Base-by-base conservation (phyloP, 345 rosid species). In the Erucastrum elatum region DNA sequence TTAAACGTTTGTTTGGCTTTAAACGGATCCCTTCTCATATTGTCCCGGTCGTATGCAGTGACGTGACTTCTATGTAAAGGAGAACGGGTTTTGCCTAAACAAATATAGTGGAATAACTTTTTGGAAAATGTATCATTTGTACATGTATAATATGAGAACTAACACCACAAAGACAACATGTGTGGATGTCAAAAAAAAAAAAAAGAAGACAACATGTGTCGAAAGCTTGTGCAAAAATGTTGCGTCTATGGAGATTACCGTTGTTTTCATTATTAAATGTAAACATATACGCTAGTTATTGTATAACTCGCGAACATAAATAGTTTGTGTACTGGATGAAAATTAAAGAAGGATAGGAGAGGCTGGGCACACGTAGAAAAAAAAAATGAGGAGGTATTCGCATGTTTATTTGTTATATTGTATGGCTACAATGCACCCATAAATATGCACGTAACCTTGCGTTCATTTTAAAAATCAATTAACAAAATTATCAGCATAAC, bases 1-100 rank as follows among this genome's bases (percentile, higher is more conserved):
- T 75, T 80, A 68, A 64, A 56, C 55, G 16, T 64, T 53, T 31
- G 33, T 11, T 80, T 75, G 71, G 53, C 72, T 64, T 70, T 13
- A 75, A 80, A 80, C 68, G 79, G 53, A 10, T 51, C 58, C 16
- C 37, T 69, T 75, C 31, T 34, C 66, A 37, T 39, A 26, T 67
- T 67, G 65, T 67, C 15, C 56, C n/a, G 58, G 46, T 66, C 72
- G 56, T 79, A 73, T 73, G 55, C 34, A 44, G 9, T 68, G 75
- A 74, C 71, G 75, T 68, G 59, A 13, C 65, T 33, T 12, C 34
- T 49, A 9, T 3, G 59, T n/a, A 13, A 41, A 11, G 1, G 59
- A 31, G 8, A 61, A 62, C 44, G 31, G 6, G 30, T 30, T 44
- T 53, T 66, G 27, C 16, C 51, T 41, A n/a, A 46, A 56, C 46